Evolutionary conservation across 2,329 filamentous ascomycete species (phyloP).

Genomic region (Aspergillus ruber): DNA sequence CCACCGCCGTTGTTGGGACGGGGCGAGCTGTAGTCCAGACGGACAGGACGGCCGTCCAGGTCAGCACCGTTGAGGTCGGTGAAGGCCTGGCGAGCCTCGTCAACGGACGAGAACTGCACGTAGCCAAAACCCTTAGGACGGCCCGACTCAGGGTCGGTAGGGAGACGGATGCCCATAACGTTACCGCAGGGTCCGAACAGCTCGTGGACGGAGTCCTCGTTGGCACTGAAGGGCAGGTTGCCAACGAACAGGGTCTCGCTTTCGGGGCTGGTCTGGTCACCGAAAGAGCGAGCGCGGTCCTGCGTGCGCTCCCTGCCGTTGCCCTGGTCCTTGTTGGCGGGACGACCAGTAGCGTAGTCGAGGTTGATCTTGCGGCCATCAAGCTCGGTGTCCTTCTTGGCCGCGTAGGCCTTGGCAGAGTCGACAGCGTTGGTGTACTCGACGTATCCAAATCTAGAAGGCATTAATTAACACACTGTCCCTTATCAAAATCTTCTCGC

Average conservation of each 20-base stretch:
- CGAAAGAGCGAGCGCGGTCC: conserved; percentile 51
- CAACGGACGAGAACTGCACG: conserved; percentile 72
- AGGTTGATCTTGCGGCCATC: conserved; percentile 71
- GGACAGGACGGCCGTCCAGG: conserved; percentile 65
- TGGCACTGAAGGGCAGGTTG: conserved; percentile 79
- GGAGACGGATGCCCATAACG: conserved; percentile 75
- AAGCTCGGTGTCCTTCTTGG: conserved; percentile 67
- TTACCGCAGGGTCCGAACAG: conserved; percentile 66
- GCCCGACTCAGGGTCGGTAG: conserved; percentile 78
- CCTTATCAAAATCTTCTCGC: neutral
- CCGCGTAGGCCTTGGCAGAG: conserved; percentile 65
- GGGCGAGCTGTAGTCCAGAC: conserved; percentile 73
- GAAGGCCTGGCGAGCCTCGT: conserved; percentile 73
- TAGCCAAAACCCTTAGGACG: conserved; percentile 90
- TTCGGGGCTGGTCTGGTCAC: conserved; percentile 71
- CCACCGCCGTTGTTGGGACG: conserved; percentile 51
- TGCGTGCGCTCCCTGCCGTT: conserved; percentile 57
- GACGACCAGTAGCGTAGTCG: conserved; percentile 66
- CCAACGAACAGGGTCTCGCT: conserved; percentile 86
- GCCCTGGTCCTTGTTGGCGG: conserved; percentile 42
- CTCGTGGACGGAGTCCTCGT: conserved; percentile 66
- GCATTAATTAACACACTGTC: conserved; percentile 5
- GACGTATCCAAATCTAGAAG: conserved; percentile 71
- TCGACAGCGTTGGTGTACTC: conserved; percentile 67
- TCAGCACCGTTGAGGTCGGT: conserved; percentile 64